Evolutionary conservation across 495 filamentous ascomycete species (phyloP).

Genomic region (Lophiotrema nucula): DNA sequence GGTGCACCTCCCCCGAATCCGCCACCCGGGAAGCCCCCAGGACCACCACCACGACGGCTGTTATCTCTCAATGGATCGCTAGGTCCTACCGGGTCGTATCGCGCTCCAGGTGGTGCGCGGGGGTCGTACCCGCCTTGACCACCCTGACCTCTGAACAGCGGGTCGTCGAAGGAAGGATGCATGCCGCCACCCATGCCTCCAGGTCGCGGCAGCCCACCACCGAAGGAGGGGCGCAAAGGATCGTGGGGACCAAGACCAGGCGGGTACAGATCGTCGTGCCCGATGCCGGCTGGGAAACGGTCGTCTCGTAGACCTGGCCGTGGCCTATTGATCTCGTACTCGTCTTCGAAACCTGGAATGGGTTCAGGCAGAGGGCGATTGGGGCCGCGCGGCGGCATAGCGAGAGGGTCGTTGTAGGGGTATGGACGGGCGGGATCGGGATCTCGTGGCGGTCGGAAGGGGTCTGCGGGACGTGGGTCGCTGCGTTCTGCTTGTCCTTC

Average conservation of each 20-base stretch:
- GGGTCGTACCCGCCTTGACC: constrained; percentile 51
- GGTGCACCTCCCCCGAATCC: constrained; percentile 44
- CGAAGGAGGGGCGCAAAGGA: constrained; percentile 66
- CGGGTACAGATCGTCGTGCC: constrained; percentile 84
- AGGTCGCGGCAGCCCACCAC: constrained; percentile 49
- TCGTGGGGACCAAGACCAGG: constrained; percentile 81
- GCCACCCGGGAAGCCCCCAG: constrained; percentile 48
- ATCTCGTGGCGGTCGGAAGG: constrained; percentile 48
- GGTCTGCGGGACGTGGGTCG: constrained; percentile 34
- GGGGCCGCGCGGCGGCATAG: constrained; percentile 53
- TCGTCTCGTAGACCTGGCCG: constrained; percentile 50
- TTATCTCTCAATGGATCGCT: constrained; percentile 58
- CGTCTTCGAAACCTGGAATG: constrained; percentile 84
- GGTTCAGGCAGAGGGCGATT: constrained; percentile 65
- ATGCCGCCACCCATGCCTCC: constrained; percentile 70
- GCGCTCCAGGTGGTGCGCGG: constrained; percentile 58
- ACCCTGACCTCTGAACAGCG: constrained; percentile 69
- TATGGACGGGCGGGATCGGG: constrained; percentile 62
- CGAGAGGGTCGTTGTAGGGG: constrained; percentile 68
- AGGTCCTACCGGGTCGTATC: constrained; percentile 83
- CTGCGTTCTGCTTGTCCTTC: neutral
- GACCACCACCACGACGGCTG: constrained; percentile 51
- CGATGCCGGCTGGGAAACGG: constrained; percentile 58
- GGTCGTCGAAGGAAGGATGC: constrained; percentile 95
- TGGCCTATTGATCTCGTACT: constrained; percentile 77